Evolutionary conservation across 2,329 filamentous ascomycete species (phyloP).

Genomic region (Bipolaris bicolor): DNA sequence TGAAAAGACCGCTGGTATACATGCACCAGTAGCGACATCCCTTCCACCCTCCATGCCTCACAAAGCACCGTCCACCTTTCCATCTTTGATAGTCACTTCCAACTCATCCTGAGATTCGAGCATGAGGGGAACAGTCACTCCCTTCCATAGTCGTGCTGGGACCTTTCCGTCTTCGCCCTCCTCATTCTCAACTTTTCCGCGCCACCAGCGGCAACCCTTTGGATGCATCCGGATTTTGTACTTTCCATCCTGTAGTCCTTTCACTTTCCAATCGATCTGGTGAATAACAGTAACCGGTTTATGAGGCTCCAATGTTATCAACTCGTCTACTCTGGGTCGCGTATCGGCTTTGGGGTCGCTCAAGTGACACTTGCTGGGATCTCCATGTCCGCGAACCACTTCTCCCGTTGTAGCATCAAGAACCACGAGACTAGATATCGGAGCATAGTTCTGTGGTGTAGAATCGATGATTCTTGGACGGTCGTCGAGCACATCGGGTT

Average conservation of each 20-base stretch:
- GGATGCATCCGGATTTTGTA: not conserved
- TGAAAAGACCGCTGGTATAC: too few relatives aligned
- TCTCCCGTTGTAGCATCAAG: not conserved
- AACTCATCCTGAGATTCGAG: conserved; percentile 4
- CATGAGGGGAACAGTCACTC: conserved; percentile 1
- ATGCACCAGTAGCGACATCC: too few relatives aligned
- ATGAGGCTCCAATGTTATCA: not conserved
- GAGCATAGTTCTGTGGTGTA: not conserved
- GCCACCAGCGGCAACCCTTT: conserved; percentile 8
- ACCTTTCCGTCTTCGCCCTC: conserved; percentile 2
- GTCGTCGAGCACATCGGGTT: not conserved
- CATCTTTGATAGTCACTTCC: not conserved
- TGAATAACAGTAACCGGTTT: not conserved
- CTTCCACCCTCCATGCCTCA: not conserved
- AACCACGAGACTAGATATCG: not conserved
- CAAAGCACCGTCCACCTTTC: not conserved
- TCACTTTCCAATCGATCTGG: not conserved
- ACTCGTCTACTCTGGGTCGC: not conserved
- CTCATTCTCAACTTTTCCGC: not conserved
- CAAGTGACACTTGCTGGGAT: not conserved
- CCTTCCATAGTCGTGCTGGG: not conserved
- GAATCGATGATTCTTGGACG: not conserved
- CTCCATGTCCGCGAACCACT: not conserved
- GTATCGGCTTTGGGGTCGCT: not conserved
- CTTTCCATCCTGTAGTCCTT: not conserved